These are phyloP conservation scores for Bauhinia variegata DNA, from an alignment of 306 rosid genomes.

Conservation along the genomic window DNA sequence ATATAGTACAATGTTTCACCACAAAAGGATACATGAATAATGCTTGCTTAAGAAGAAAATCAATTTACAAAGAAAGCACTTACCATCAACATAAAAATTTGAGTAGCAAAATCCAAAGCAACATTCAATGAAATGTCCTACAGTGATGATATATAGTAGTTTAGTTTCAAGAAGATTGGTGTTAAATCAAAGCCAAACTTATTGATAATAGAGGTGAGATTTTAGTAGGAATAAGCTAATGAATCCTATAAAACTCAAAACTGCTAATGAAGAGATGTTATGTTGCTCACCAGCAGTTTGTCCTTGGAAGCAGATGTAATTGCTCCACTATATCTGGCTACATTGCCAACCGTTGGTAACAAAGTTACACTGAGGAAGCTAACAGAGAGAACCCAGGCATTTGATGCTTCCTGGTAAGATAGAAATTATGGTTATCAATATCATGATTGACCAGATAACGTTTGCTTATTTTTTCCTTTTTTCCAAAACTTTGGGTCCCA, in stretches of 20 bases:
- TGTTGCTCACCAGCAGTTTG: constrained; percentile 61
- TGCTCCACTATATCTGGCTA: constrained; percentile 97
- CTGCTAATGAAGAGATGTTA: too few relatives aligned
- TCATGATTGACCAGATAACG: constrained; percentile 1
- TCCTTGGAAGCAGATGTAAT: constrained; percentile 91
- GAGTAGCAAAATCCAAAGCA: constrained; percentile 93
- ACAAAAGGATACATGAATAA: too few relatives aligned
- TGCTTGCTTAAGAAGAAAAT: too few relatives aligned
- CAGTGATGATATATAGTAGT: constrained; percentile 10
- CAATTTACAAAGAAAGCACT: constrained; percentile 3
- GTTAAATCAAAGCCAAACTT: background rate
- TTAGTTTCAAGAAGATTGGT: constrained; percentile 12
- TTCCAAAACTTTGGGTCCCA: too few relatives aligned
- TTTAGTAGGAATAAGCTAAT: too few relatives aligned
- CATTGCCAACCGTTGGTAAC: constrained; percentile 95
- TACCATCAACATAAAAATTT: constrained; percentile 85
- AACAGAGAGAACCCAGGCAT: constrained; percentile 82
- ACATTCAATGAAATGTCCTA: constrained; percentile 92
- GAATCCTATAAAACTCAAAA: constrained; percentile 9
- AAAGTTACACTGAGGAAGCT: constrained; percentile 88
- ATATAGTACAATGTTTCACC: too few relatives aligned
- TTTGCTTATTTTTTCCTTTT: background rate
- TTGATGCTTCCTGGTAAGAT: constrained; percentile 73
- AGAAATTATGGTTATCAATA: background rate
- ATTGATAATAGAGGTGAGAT: too few relatives aligned